Conservation (phyloP, 345 rosid genomes). For the Melaleuca alternifolia region DNA sequence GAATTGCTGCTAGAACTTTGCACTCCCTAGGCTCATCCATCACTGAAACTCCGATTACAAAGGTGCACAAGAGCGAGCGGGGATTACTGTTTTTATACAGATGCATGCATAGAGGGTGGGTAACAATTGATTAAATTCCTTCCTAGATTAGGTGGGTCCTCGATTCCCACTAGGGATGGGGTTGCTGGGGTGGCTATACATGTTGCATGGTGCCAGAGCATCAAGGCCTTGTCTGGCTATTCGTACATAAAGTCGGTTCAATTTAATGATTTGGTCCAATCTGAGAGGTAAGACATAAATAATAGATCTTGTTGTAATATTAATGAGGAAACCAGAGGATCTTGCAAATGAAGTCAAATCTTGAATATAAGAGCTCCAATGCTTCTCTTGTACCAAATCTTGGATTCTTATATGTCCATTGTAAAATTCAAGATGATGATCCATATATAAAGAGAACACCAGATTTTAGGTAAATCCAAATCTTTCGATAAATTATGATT, state of each 20-base stretch:
- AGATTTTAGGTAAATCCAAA: too few species aligned
- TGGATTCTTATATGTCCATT: too few species aligned
- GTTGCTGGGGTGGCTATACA: neutral
- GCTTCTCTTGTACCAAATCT: too few species aligned
- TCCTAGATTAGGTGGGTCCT: neutral
- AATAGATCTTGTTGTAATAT: too few species aligned
- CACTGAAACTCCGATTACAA: neutral
- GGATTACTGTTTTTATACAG: neutral
- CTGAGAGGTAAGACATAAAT: neutral
- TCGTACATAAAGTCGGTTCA: neutral
- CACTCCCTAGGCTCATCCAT: neutral
- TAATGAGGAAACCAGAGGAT: too few species aligned
- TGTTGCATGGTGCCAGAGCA: neutral
- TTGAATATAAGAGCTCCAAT: too few species aligned
- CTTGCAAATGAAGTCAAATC: too few species aligned
- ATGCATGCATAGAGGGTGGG: neutral
- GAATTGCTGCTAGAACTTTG: neutral
- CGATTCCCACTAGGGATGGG: neutral
- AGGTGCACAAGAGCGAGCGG: neutral
- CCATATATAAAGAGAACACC: too few species aligned
- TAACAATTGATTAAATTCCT: neutral
- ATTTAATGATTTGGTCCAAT: neutral
- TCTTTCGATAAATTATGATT: too few species aligned
- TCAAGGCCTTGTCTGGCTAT: neutral
- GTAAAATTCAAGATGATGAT: too few species aligned